These are phyloP conservation scores for Tetracladium maxilliforme DNA, from an alignment of 2,329 filamentous ascomycete species.

Conservation along the genomic window DNA sequence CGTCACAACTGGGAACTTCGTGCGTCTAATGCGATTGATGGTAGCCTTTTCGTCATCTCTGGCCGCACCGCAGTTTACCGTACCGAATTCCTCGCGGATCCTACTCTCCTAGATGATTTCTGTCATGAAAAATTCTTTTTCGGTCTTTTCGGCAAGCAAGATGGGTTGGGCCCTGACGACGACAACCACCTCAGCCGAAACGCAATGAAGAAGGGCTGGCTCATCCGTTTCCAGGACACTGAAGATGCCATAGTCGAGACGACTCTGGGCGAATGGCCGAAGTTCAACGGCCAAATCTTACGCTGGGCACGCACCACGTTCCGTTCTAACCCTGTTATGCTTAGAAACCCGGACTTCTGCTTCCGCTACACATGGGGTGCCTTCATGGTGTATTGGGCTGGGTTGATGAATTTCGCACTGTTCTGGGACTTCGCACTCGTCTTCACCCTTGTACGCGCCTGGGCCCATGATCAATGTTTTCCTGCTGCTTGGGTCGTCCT, in stretches of 20 bases:
- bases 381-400: too few species aligned
- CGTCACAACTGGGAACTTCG: neutral
- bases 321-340: constrained; percentile 42
- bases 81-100: too few species aligned
- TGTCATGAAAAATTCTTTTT: too few species aligned
- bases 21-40: neutral
- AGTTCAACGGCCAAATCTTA: constrained; percentile 35
- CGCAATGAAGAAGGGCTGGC: constrained; percentile 30
- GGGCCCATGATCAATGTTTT: too few species aligned
- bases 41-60: neutral
- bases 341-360: too few species aligned
- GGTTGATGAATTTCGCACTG: too few species aligned
- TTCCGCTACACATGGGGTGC: too few species aligned
- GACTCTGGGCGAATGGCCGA: constrained; percentile 25
- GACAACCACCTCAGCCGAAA: constrained; percentile 47
- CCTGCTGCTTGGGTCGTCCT: too few species aligned
- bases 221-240: constrained; percentile 37
- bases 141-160: too few species aligned
- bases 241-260: constrained; percentile 32
- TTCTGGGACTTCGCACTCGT: too few species aligned
- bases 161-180: too few species aligned
- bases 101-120: neutral
- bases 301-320: constrained; percentile 45
- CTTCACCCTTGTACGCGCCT: too few species aligned
- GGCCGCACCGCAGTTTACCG: neutral